These are phyloP conservation scores for Hawksworthiomyces lignivorus DNA, from an alignment of 2,329 filamentous ascomycete genomes.

Conservation along the genomic window DNA sequence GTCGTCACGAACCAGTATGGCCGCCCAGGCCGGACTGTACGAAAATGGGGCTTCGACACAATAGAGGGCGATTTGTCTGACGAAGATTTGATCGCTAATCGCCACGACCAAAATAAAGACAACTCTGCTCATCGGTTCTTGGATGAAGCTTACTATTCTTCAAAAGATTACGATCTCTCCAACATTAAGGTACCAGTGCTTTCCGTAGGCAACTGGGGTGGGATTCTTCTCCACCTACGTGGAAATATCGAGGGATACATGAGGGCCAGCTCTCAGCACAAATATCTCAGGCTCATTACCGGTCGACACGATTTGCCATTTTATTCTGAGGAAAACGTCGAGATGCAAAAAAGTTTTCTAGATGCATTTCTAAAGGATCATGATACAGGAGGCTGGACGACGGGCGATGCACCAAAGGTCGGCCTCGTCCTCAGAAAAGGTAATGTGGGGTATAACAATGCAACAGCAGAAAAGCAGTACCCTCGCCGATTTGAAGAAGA, in stretches of 20 bases:
- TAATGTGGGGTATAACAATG: slow-evolving; percentile 58
- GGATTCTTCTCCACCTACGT: slow-evolving; percentile 59
- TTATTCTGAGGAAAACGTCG: slow-evolving; percentile 62
- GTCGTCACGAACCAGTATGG: slow-evolving; percentile 64
- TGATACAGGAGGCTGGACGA: slow-evolving; percentile 53
- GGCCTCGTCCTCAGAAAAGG: slow-evolving; percentile 56
- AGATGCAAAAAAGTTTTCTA: slow-evolving; percentile 59
- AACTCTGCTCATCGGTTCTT: slow-evolving; percentile 46
- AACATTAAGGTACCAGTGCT: slow-evolving; percentile 62
- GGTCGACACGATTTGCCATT: slow-evolving; percentile 66
- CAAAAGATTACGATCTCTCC: slow-evolving; percentile 56
- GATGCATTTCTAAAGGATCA: slow-evolving; percentile 64
- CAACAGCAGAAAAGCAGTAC: slow-evolving; percentile 50
- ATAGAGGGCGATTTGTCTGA: slow-evolving; percentile 51
- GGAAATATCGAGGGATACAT: slow-evolving; percentile 61
- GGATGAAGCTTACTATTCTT: slow-evolving; percentile 56
- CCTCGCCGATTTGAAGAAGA: slow-evolving; percentile 47
- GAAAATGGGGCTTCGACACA: too few relatives aligned
- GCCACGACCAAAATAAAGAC: slow-evolving; percentile 38
- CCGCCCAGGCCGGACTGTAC: too few relatives aligned
- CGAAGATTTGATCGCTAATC: slow-evolving; percentile 41
- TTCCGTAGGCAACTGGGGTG: slow-evolving; percentile 63
- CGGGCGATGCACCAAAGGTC: slow-evolving; percentile 52
- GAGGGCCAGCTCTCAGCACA: slow-evolving; percentile 56
- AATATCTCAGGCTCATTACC: slow-evolving; percentile 62